Evolutionary conservation across 441 rosid genomes (phyloP), one percentile per base, ranked within the genome.

Genomic region (Eruca vesicaria): DNA sequence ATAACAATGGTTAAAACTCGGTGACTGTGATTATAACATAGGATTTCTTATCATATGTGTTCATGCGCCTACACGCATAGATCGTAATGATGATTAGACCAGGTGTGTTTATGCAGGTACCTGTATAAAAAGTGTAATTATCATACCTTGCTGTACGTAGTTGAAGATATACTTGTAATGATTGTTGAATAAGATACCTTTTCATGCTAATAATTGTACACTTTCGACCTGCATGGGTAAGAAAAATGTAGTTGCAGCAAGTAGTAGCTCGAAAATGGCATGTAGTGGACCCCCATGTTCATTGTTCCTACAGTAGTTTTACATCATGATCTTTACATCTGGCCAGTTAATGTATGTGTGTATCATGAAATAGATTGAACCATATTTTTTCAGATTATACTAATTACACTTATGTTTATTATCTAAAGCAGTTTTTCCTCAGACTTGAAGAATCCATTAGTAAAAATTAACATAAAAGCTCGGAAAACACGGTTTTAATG

Each of bases 71-170:
- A 6, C 14, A 23, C 43, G 18, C n/a, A 61, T 48, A 61, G 26
- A 28, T 75, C 9, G 16, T 61, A 36, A 62, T 35, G 35, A 75
- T 75, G 74, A 75, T 62, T 68, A 45, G 63, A 60, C 21, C 79
- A 70, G 66, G 74, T 70, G 58, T 58, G 57, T 16, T 12, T 43
- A 41, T 56, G 35, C n/a, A 59, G 62, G 68, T 50, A 60, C 63
- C 5, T 67, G 72, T 60, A 74, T 33, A 74, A 75, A 74, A 75
- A 68, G 65, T 62, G 59, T 26, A 69, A 69, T 63, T n/a, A 62
- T 75, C n/a, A 52, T 67, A 45, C 5, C n/a, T n/a, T 15, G 70
- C 53, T 48, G 29, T 6, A n/a, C n/a, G 70, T 15, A 8, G 58
- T 28, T 38, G 23, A 69, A 41, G 7, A 69, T 55, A 63, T 69